Percentiles rank a stretch among this genome's conserved stretches.
Evolutionary conservation across 176 grass and related monocot genomes (phyloP).

Genomic region (Tillandsia leiboldiana): DNA sequence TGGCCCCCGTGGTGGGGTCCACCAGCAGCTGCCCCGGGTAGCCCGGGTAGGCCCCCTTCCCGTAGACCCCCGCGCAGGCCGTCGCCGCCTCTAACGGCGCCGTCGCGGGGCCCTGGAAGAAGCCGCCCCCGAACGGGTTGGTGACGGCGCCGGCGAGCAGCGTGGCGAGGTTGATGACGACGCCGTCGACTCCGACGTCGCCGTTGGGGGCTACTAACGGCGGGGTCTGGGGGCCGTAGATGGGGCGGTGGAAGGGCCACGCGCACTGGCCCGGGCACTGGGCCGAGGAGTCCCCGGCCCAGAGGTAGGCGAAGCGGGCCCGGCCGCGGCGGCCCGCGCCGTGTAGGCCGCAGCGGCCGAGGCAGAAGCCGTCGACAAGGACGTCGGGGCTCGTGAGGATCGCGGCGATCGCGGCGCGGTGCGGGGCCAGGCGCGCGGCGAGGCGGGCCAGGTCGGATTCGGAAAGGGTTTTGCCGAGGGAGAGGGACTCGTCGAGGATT

Average conservation of each 20-base stretch:
- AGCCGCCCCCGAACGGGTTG: constrained; percentile 53
- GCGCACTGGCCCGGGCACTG: constrained; percentile 62
- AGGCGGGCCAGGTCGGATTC: not conserved
- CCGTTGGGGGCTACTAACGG: constrained; percentile 53
- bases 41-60: too few relatives aligned
- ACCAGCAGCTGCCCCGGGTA: constrained; percentile 36
- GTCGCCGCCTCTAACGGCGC: constrained; percentile 59
- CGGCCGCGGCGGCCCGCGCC: constrained; percentile 23
- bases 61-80: constrained; percentile 41
- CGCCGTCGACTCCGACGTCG: constrained; percentile 57
- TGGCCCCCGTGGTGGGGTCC: constrained; percentile 40
- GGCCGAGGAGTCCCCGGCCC: constrained; percentile 45
- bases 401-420: constrained; percentile 15
- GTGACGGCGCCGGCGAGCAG: constrained; percentile 37
- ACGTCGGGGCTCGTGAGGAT: constrained; percentile 42
- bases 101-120: constrained; percentile 50
- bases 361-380: constrained; percentile 58
- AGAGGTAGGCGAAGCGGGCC: constrained; percentile 40
- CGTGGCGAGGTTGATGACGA: constrained; percentile 36
- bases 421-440: not conserved
- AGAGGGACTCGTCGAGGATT: constrained; percentile 30
- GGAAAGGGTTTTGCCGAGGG: constrained; percentile 48
- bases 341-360: constrained; percentile 64
- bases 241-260: constrained; percentile 66
- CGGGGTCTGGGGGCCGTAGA: constrained; percentile 44